phyloP scores from a whole-genome alignment of 495 filamentous ascomycete genomes.

The Cercophora samala region DNA sequence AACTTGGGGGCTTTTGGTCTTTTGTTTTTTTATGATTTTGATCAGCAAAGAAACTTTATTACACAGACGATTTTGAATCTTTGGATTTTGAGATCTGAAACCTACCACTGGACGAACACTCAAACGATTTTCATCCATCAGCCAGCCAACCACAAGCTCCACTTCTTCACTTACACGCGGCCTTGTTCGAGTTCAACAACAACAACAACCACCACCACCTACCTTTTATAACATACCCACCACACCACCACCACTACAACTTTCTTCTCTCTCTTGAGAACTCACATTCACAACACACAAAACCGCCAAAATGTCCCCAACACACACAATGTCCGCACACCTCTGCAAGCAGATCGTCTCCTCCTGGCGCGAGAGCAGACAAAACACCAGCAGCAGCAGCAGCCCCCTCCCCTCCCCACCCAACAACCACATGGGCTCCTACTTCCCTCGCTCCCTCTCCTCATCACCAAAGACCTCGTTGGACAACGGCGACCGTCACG shows the following conservation, averaged over 20 bases:
- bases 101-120: not conserved
- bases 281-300: not conserved
- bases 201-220: not conserved
- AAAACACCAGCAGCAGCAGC: conserved; percentile 33
- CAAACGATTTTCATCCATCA: not conserved
- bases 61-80: not conserved
- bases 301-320: conserved; percentile 43
- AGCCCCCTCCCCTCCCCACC: conserved; percentile 30
- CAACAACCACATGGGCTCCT: conserved; percentile 23
- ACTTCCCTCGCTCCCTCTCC: conserved; percentile 39
- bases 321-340: conserved; percentile 53
- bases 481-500: conserved; percentile 37
- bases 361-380: conserved; percentile 43
- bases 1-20: not conserved
- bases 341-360: conserved; percentile 51
- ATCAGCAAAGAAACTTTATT: not conserved
- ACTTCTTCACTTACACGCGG: conserved; percentile 4
- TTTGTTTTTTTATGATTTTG: not conserved
- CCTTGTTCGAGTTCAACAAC: not conserved
- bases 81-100: too few species aligned
- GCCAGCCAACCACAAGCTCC: not conserved
- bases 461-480: conserved; percentile 42
- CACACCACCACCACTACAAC: too few species aligned
- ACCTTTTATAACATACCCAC: too few species aligned
- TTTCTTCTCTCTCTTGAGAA: not conserved